Evolutionary conservation across 441 rosid species (phyloP).

Genomic region (Iberis amara): DNA sequence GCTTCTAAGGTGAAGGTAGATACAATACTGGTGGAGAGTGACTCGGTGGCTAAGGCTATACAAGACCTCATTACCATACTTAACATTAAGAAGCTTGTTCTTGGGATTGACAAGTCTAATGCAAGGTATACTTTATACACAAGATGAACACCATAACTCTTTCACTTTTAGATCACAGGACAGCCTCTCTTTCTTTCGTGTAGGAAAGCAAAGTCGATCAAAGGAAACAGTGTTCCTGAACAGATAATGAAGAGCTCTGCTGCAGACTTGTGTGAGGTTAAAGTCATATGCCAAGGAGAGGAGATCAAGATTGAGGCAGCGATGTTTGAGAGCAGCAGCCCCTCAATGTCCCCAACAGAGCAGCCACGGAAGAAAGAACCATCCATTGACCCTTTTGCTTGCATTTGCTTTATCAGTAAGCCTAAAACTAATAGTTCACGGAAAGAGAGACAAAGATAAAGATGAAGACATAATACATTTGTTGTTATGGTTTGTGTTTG

Average conservation of each 20-base stretch:
- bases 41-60: slow-evolving; percentile 55
- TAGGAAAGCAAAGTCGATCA: slow-evolving; percentile 47
- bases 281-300: slow-evolving; percentile 54
- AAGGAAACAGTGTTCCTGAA: slow-evolving; percentile 51
- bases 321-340: slow-evolving; percentile 20
- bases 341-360: slow-evolving; percentile 15
- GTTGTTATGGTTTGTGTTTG: slow-evolving; percentile 14
- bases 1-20: slow-evolving; percentile 66
- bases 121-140: slow-evolving; percentile 38
- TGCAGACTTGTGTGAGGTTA: slow-evolving; percentile 48
- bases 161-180: not conserved
- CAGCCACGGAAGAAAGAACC: slow-evolving; percentile 25
- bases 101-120: slow-evolving; percentile 61
- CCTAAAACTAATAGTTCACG: slow-evolving; percentile 29
- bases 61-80: slow-evolving; percentile 64
- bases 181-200: slow-evolving; percentile 1
- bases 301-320: slow-evolving; percentile 32
- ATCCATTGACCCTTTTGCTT: slow-evolving; percentile 34
- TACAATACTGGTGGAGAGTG: slow-evolving; percentile 72
- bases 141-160: not conserved
- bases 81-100: slow-evolving; percentile 62
- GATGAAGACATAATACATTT: slow-evolving; percentile 7
- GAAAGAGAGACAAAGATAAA: slow-evolving; percentile 5
- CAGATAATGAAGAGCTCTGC: slow-evolving; percentile 45
- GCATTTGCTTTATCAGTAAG: slow-evolving; percentile 55